These are phyloP conservation scores for Xylaria sp. DNA, from an alignment of 2,329 filamentous ascomycete species.

Conservation along the genomic window DNA sequence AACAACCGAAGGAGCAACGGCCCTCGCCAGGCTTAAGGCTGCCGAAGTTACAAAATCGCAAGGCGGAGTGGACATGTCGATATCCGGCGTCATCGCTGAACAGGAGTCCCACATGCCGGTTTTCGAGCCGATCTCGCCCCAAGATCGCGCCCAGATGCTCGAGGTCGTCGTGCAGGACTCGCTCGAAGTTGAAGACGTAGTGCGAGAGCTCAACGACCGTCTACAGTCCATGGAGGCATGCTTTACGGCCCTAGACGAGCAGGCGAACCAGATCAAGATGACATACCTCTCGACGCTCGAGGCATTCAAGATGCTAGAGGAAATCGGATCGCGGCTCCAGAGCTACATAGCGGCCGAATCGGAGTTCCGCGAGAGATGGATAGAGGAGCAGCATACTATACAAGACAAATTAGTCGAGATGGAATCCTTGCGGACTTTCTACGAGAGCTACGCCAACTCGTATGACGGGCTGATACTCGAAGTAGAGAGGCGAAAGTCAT, in stretches of 20 bases:
- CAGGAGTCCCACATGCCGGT: constrained; percentile 54
- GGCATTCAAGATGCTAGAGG: constrained; percentile 68
- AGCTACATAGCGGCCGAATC: constrained; percentile 66
- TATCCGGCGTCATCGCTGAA: constrained; percentile 67
- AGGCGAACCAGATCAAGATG: constrained; percentile 60
- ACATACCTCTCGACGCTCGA: constrained; percentile 61
- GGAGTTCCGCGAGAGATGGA: constrained; percentile 70
- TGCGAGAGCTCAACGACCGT: constrained; percentile 72
- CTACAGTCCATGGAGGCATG: constrained; percentile 77
- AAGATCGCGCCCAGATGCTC: constrained; percentile 82
- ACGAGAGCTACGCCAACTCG: constrained; percentile 81
- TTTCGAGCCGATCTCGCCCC: constrained; percentile 71
- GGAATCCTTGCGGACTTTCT: constrained; percentile 76
- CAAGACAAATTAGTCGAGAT: constrained; percentile 73
- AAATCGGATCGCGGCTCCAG: constrained; percentile 67
- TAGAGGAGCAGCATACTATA: constrained; percentile 72
- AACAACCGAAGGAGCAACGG: constrained; percentile 81
- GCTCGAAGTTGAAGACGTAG: constrained; percentile 66
- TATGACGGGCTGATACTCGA: constrained; percentile 87
- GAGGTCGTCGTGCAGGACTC: constrained; percentile 75
- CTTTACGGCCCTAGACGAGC: constrained; percentile 63
- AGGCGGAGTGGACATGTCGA: constrained; percentile 55
- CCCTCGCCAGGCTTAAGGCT: constrained; percentile 67
- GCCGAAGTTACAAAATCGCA: constrained; percentile 62
- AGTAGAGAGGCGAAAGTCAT: constrained; percentile 71